Conservation (phyloP, 2,329 filamentous ascomycete species). For the Botrytis byssoidea region DNA sequence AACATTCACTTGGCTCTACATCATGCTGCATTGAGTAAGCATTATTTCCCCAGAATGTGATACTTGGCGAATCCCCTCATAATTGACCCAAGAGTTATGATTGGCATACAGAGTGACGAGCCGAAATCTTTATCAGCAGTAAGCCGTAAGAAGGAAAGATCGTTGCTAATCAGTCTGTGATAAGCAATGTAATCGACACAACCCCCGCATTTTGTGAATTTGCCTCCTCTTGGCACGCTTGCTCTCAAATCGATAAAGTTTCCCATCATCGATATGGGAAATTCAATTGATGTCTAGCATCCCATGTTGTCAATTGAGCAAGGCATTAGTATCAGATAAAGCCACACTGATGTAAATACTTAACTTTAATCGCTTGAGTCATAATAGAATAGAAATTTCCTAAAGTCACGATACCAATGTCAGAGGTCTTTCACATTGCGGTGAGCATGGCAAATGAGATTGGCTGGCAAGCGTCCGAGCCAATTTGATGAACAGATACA, state of each 20-base stretch:
- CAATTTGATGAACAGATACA: not conserved
- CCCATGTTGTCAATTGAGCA: not conserved
- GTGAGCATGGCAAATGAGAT: not conserved
- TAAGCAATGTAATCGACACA: not conserved
- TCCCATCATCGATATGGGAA: not conserved
- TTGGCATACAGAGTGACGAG: not conserved
- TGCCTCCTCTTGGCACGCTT: not conserved
- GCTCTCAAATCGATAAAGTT: not conserved
- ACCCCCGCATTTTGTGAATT: not conserved
- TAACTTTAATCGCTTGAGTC: not conserved
- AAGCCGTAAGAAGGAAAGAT: not conserved
- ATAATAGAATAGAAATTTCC: not conserved
- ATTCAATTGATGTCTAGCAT: not conserved
- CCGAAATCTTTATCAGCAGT: not conserved
- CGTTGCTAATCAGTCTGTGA: not conserved
- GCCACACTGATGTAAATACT: not conserved
- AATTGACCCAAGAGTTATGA: not conserved
- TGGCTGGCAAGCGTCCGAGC: not conserved
- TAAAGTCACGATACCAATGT: not conserved
- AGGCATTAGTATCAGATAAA: not conserved
- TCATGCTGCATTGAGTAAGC: not conserved
- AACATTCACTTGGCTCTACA: constrained; percentile 8
- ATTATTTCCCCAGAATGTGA: not conserved
- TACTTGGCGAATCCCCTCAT: not conserved
- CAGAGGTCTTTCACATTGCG: not conserved